A percentile compares a stretch with the other conserved stretches of the same genome.
Conservation (phyloP, 2,329 filamentous ascomycete species). For the Trichoderma sp. region DNA sequence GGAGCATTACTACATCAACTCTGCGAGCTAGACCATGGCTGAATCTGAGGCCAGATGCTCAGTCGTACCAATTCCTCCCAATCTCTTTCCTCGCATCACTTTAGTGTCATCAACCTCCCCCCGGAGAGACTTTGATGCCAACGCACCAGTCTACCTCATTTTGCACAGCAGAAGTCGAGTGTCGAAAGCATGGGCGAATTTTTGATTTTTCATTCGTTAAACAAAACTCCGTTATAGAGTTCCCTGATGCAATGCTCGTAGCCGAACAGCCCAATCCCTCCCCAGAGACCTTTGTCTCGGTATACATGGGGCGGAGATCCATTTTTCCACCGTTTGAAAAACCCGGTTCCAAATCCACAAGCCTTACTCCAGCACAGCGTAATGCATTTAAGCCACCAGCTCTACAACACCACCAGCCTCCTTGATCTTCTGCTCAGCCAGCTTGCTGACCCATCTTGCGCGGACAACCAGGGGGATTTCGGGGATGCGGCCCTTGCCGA, state of each 20-base stretch:
- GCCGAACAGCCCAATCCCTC: constrained; percentile 43
- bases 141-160: constrained; percentile 8
- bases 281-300: constrained; percentile 29
- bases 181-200: constrained; percentile 40
- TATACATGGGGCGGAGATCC: constrained; percentile 29
- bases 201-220: constrained; percentile 48
- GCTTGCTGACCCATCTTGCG: constrained; percentile 91
- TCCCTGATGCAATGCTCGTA: constrained; percentile 50
- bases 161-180: constrained; percentile 13
- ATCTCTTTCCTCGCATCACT: not conserved
- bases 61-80: constrained; percentile 10
- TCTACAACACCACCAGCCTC: constrained; percentile 95
- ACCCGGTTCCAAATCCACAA: constrained; percentile 40
- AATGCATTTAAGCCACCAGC: constrained; percentile 74
- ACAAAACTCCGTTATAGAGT: constrained; percentile 45
- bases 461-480: constrained; percentile 92
- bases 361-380: constrained; percentile 38
- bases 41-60: constrained; percentile 9
- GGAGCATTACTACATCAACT: constrained; percentile 27
- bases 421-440: constrained; percentile 99
- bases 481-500: constrained; percentile 96
- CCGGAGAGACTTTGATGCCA: not conserved
- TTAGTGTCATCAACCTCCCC: not conserved
- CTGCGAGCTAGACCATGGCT: constrained; percentile 15
- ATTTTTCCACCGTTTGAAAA: constrained; percentile 32